Evolutionary conservation across 345 rosid genomes (phyloP).

Genomic region (Zanthoxylum bungeanum): DNA sequence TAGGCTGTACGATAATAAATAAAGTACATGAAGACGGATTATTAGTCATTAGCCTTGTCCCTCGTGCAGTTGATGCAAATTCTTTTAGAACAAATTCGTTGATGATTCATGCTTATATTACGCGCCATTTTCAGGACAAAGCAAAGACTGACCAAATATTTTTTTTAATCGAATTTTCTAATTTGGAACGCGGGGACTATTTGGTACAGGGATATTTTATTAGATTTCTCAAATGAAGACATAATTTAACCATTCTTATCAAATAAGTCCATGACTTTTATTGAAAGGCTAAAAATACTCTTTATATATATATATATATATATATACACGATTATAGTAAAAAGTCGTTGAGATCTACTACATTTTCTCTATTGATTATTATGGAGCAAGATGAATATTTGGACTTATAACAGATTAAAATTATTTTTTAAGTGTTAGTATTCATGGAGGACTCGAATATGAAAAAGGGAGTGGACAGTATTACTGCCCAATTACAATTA

Average conservation of each 20-base stretch:
- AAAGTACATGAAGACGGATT: too few species aligned
- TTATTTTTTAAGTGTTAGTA: too few species aligned
- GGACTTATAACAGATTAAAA: too few species aligned
- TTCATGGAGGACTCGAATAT: neutral
- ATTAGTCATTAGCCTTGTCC: too few species aligned
- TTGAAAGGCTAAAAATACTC: too few species aligned
- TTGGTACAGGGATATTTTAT: neutral
- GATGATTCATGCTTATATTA: neutral
- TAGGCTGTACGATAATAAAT: neutral
- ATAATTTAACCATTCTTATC: neutral
- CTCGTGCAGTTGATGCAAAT: neutral
- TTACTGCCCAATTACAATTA: neutral
- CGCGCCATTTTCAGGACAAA: neutral
- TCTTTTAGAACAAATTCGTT: neutral
- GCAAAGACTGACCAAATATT: neutral
- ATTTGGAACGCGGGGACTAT: neutral
- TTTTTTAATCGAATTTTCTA: neutral
- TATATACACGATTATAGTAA: too few species aligned
- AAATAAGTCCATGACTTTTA: neutral
- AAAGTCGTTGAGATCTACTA: neutral
- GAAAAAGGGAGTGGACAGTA: neutral
- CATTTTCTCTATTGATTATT: too few species aligned
- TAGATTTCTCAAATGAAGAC: neutral
- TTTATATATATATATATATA: too few species aligned
- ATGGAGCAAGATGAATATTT: too few species aligned